These are phyloP conservation scores for Elaphomyces granulatus DNA, from an alignment of 495 filamentous ascomycete species.

Conservation along the genomic window DNA sequence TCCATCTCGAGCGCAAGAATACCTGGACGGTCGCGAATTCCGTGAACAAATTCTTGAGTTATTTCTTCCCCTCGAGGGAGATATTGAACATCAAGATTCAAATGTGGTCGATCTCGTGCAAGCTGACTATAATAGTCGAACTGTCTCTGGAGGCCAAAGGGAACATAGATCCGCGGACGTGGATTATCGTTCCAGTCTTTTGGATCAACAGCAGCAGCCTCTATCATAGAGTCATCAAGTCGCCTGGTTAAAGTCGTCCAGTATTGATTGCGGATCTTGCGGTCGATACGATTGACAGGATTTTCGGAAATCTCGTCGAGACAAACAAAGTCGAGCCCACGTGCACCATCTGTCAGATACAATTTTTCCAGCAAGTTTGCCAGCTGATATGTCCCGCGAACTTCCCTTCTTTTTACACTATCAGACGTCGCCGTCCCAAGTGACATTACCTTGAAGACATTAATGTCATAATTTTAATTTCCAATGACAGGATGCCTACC, in stretches of 20 bases:
- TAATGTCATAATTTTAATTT: background rate
- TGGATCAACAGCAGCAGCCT: conserved; percentile 54
- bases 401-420: conserved; percentile 51
- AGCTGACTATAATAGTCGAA: conserved; percentile 59
- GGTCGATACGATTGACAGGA: conserved; percentile 56
- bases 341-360: conserved; percentile 55
- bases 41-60: conserved; percentile 46
- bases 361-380: conserved; percentile 74
- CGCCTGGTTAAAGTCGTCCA: conserved; percentile 62
- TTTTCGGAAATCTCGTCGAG: conserved; percentile 72
- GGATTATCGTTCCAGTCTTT: conserved; percentile 68
- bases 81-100: conserved; percentile 58
- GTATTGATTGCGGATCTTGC: conserved; percentile 58
- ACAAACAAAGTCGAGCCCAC: conserved; percentile 55
- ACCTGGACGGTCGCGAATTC: conserved; percentile 61
- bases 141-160: conserved; percentile 55
- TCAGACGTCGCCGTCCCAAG: conserved; percentile 57
- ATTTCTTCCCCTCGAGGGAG: conserved; percentile 41
- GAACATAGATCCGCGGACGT: conserved; percentile 64
- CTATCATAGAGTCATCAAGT: conserved; percentile 64
- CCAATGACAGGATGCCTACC: conserved; percentile 24
- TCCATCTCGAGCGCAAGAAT: conserved; percentile 70
- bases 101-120: conserved; percentile 49
- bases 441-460: conserved; percentile 37
- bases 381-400: conserved; percentile 71